These are phyloP conservation scores for Ramaria rubella DNA, from an alignment of 768 basidiomycete genomes.

Conservation along the genomic window DNA sequence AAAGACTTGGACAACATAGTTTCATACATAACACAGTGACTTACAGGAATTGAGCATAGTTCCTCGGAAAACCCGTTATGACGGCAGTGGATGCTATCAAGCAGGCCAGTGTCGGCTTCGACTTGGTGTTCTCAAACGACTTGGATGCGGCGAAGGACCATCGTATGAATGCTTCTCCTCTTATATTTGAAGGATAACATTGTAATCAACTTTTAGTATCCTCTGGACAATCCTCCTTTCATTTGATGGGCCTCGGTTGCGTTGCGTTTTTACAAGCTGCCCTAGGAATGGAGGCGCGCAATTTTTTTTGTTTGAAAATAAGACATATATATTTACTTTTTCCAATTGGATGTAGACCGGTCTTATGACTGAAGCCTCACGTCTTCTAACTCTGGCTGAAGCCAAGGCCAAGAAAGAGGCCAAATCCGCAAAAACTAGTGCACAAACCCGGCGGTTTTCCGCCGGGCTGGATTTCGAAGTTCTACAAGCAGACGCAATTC, in stretches of 20 bases:
- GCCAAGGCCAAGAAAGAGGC: conserved; percentile 51
- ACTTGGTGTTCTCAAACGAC: conserved; percentile 63
- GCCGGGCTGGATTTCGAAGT: conserved; percentile 74
- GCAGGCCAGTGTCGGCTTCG: conserved; percentile 48
- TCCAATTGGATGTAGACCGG: conserved; percentile 34
- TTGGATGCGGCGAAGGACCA: conserved; percentile 42
- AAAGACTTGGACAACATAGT: too few species aligned
- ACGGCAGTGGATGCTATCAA: conserved; percentile 1
- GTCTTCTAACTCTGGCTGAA: conserved; percentile 51
- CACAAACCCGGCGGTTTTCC: conserved; percentile 37
- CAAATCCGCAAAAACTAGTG: conserved; percentile 29
- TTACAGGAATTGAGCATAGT: too few species aligned
- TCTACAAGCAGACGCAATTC: conserved; percentile 62
- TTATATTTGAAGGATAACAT: neutral
- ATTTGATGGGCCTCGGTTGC: conserved; percentile 64
- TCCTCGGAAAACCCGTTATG: neutral
- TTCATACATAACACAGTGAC: too few species aligned
- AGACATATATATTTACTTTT: neutral
- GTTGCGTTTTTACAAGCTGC: conserved; percentile 73
- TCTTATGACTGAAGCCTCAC: conserved; percentile 57
- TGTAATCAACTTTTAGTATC: conserved; percentile 33
- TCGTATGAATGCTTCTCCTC: neutral
- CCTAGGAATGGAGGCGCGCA: conserved; percentile 68
- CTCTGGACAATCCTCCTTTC: conserved; percentile 55
- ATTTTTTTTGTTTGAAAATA: neutral